Evolutionary conservation across 179 eudicot species (phyloP).

Genomic region (Nepenthes alata): DNA sequence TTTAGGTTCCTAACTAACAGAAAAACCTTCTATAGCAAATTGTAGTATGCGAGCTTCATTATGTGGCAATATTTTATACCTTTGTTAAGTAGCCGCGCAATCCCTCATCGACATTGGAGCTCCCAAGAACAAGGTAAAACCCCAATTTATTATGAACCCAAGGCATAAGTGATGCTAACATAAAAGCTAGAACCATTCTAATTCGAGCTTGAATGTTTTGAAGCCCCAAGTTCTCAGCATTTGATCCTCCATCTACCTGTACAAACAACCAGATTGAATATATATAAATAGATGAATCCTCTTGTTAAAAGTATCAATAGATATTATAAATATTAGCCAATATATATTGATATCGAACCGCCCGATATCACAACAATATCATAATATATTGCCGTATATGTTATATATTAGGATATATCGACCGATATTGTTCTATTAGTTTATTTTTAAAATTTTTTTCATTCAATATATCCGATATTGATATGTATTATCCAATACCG

Average conservation of each 20-base stretch:
- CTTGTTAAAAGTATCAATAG: no score
- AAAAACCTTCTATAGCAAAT: background rate
- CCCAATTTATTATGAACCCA: constrained; percentile 93
- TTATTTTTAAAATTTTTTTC: no score
- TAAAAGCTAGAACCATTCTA: constrained; percentile 89
- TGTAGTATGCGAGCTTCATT: background rate
- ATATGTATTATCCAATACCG: no score
- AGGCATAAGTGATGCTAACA: constrained; percentile 91
- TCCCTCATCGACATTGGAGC: constrained; percentile 96
- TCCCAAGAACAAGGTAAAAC: constrained; percentile 82
- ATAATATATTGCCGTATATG: no score
- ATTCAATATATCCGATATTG: no score
- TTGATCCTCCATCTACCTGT: constrained; percentile 93
- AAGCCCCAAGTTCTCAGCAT: constrained; percentile 76
- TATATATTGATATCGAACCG: no score
- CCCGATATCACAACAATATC: no score
- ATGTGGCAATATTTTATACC: constrained; percentile 27
- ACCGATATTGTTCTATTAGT: no score
- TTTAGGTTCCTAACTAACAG: no score
- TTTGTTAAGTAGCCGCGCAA: constrained; percentile 93
- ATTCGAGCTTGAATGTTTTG: constrained; percentile 97
- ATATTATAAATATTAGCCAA: no score
- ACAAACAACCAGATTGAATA: constrained; percentile 3
- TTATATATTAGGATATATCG: no score
- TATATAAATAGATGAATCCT: background rate